These are phyloP conservation scores for Ophiostoma sp. DNA, from an alignment of 2,329 filamentous ascomycete genomes.

Conservation along the genomic window DNA sequence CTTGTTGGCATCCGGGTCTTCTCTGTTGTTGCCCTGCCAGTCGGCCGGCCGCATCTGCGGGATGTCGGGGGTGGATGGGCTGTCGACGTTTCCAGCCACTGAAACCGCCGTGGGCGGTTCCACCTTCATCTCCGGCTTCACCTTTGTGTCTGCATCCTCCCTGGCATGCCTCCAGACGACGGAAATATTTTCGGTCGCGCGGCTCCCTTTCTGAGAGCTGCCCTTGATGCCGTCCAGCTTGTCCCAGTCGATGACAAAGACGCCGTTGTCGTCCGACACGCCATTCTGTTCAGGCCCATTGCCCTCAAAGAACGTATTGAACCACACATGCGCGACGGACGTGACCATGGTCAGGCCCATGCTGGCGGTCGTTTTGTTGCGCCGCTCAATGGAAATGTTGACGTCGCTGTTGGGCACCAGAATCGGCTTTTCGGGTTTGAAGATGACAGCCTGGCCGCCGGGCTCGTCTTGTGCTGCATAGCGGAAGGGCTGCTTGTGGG, in stretches of 20 bases:
- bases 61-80: slow-evolving; percentile 65
- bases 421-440: slow-evolving; percentile 69
- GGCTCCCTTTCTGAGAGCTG: slow-evolving; percentile 75
- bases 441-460: slow-evolving; percentile 72
- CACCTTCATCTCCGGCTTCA: background rate
- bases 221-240: slow-evolving; percentile 94
- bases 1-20: slow-evolving; percentile 55
- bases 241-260: slow-evolving; percentile 61
- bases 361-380: slow-evolving; percentile 73
- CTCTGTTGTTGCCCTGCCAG: slow-evolving; percentile 65
- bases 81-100: background rate
- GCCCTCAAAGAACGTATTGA: slow-evolving; percentile 92
- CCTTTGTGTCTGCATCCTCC: slow-evolving; percentile 25
- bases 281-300: slow-evolving; percentile 68
- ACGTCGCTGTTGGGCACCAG: slow-evolving; percentile 79
- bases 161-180: slow-evolving; percentile 72
- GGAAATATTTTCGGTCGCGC: slow-evolving; percentile 76
- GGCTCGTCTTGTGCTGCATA: slow-evolving; percentile 42
- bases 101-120: too few species aligned
- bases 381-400: slow-evolving; percentile 84
- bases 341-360: slow-evolving; percentile 89
- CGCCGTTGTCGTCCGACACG: slow-evolving; percentile 64
- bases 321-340: slow-evolving; percentile 92
- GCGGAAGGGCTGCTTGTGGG: background rate
- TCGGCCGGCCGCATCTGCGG: slow-evolving; percentile 69